Percentiles rank a stretch among this genome's conserved stretches.
These are phyloP conservation scores for Eurotiales sp. DNA, from an alignment of 2,329 filamentous ascomycete species.

Conservation along the genomic window DNA sequence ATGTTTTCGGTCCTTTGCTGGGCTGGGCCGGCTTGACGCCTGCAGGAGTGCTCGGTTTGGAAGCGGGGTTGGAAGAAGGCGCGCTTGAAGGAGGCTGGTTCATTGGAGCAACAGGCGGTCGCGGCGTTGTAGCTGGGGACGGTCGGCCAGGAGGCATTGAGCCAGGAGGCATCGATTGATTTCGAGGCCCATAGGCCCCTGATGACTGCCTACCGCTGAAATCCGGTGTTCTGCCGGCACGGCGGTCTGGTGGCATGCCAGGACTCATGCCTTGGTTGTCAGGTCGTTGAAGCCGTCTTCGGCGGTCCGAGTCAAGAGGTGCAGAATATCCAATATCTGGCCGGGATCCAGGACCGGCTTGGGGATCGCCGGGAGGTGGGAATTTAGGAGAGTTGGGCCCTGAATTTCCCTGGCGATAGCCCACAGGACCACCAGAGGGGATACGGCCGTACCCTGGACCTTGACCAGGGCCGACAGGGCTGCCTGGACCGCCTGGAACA, in stretches of 20 bases:
- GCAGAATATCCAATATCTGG: constrained; percentile 48
- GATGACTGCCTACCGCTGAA: constrained; percentile 25
- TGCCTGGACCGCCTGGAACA: constrained; percentile 17
- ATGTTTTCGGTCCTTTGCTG: constrained; percentile 83
- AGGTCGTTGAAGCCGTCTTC: constrained; percentile 41
- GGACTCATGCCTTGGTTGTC: constrained; percentile 20
- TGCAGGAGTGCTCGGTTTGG: constrained; percentile 31
- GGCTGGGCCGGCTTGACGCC: constrained; percentile 31
- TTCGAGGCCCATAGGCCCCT: constrained; percentile 31
- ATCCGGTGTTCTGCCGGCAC: constrained; percentile 30
- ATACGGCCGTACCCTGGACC: constrained; percentile 19
- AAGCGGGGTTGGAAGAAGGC: constrained; percentile 29
- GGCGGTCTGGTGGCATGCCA: constrained; percentile 15
- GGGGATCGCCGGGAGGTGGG: constrained; percentile 27
- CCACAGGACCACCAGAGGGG: constrained; percentile 24
- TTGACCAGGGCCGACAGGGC: constrained; percentile 23
- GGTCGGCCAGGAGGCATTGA: constrained; percentile 20
- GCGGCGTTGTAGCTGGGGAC: constrained; percentile 41
- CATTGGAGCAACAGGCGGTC: constrained; percentile 13
- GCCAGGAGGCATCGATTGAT: constrained; percentile 24
- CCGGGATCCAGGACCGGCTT: constrained; percentile 32
- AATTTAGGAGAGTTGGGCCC: constrained; percentile 29
- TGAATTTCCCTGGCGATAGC: constrained; percentile 31
- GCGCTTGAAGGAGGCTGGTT: constrained; percentile 13
- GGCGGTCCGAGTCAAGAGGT: constrained; percentile 38